Base-by-base conservation (phyloP, 2,329 filamentous ascomycete genomes). In the Colletotrichum truncatum region DNA sequence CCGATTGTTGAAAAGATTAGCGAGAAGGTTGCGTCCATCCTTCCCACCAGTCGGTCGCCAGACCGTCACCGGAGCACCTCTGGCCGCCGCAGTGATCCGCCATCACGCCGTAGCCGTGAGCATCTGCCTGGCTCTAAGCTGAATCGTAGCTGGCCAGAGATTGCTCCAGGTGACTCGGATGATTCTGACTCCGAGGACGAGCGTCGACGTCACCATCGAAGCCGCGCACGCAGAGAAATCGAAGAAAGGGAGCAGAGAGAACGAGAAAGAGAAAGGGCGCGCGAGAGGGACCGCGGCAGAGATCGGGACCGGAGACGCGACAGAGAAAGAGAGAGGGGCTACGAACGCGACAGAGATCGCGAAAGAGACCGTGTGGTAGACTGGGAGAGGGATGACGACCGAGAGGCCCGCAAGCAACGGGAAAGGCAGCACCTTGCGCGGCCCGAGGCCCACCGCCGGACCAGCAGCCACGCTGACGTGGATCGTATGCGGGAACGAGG, bases 381-480 rank as follows among this genome's bases (percentile, higher is more conserved):
- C 14, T 71, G 70, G 18, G 75, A 76, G 4, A 69, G 73, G 36
- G 76, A 74, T 12, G 73, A 74, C 16, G 77, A 78, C 8, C 72
- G 73, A 32, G 77, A 77, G 14, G 61, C 71, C 1, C 68, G 70
- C 18, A 66, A 68, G 34, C 70, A 75, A 53, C 75, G 77, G 45
- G 76, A 77, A 7, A 66, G 67, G 11, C 70, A 64, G 25, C 78
- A 81, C 67, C 70, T 78, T 11, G 72, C 77, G 28, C 76, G 81
- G n/a, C 77, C 81, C 2, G 81, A 81, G 2, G 70, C 75, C 12
- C 74, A 79, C 26, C 76, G 82, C 48, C 75, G 84, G 45, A 82
- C 83, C 3, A 84, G 83, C 73, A 85, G 83, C 69, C 83, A 85
- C 64, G 81, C 82, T 23, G 83, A 85, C 64, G 74, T 80, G 32